A percentile compares a stretch with the other conserved stretches of the same genome.
Evolutionary conservation across 139 green algal genomes (phyloP).

Genomic region (Chlamydomonas sp.): DNA sequence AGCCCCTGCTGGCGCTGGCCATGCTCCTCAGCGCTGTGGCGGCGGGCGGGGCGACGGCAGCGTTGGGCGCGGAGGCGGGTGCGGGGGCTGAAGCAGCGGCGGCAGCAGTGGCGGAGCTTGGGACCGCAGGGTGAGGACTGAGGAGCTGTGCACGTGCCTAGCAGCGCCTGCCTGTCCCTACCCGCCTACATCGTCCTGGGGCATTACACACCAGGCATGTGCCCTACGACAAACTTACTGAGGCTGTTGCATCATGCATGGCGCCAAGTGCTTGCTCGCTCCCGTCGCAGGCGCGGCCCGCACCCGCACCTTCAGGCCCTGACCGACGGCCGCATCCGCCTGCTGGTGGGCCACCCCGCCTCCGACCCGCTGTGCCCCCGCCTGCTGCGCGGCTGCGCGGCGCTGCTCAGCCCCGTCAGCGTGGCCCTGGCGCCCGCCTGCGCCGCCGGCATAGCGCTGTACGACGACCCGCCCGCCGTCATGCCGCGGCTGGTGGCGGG

Average conservation of each 20-base stretch:
- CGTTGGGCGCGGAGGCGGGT: too few relatives aligned
- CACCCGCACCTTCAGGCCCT: background rate
- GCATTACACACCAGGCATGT: background rate
- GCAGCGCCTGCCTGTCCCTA: background rate
- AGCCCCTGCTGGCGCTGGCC: conserved; percentile 1
- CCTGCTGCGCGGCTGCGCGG: conserved; percentile 3
- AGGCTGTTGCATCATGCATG: background rate
- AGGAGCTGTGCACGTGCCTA: background rate
- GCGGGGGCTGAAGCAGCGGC: background rate
- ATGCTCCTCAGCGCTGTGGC: conserved; percentile 7
- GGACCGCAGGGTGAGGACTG: background rate
- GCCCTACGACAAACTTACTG: background rate
- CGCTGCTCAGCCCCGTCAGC: conserved; percentile 5
- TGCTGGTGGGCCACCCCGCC: conserved; percentile 9
- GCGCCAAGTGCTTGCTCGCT: background rate
- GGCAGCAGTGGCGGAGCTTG: background rate
- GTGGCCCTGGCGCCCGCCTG: background rate
- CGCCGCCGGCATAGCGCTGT: background rate
- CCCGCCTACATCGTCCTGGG: background rate
- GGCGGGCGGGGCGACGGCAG: background rate
- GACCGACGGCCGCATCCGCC: background rate
- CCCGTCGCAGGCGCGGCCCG: background rate
- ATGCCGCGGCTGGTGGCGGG: conserved; percentile 11
- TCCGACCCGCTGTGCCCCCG: conserved; percentile 13
- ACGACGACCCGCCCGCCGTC: background rate